Percentiles rank a stretch among this genome's conserved stretches.
These are phyloP conservation scores for Sugiyamaella japonica DNA, from an alignment of 1,139 yeast species.

Conservation along the genomic window DNA sequence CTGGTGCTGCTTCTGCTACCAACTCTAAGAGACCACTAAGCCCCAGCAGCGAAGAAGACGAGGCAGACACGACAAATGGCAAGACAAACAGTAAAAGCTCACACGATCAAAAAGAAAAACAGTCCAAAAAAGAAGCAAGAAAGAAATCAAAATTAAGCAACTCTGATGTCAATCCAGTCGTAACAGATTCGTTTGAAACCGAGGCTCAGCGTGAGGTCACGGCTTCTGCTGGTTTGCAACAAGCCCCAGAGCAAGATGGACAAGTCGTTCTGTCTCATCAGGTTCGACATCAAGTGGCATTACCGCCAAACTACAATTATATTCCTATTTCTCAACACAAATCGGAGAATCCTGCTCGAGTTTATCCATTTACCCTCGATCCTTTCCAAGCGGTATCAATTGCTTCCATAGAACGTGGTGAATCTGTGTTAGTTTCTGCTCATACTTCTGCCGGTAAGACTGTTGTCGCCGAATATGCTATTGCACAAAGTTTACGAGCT, in stretches of 20 bases:
- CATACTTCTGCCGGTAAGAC: constrained; percentile 99
- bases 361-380: constrained; percentile 88
- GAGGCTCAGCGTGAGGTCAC: constrained; percentile 86
- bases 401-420: constrained; percentile 89
- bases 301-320: constrained; percentile 89
- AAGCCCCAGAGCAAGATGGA: constrained; percentile 38
- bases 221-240: constrained; percentile 69
- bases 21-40: constrained; percentile 8
- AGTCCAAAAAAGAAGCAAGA: background rate
- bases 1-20: background rate
- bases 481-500: constrained; percentile 87
- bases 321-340: constrained; percentile 85
- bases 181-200: constrained; percentile 85
- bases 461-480: constrained; percentile 98
- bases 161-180: constrained; percentile 54
- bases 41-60: constrained; percentile 1
- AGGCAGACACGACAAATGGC: background rate
- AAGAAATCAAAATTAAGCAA: constrained; percentile 15
- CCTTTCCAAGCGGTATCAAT: constrained; percentile 96
- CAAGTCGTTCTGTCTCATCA: constrained; percentile 80
- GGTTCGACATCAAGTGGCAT: constrained; percentile 96
- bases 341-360: constrained; percentile 60
- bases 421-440: constrained; percentile 96
- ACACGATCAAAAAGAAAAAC: background rate
- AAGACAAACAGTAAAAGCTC: background rate